Evolutionary conservation across 1,284 basidiomycete genomes (phyloP).

Genomic region (Marasmius oreades): DNA sequence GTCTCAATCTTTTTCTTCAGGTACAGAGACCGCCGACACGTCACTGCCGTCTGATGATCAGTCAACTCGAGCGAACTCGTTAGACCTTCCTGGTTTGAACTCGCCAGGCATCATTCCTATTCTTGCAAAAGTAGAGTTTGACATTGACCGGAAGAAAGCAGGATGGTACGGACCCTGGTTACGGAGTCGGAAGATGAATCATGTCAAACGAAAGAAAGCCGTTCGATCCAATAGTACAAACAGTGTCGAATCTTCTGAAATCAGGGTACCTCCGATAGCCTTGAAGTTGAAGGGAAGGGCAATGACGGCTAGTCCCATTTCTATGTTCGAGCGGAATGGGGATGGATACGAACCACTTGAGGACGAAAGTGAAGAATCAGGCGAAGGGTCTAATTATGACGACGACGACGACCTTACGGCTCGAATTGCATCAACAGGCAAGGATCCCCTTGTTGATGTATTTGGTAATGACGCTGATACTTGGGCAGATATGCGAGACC

Average conservation of each 20-base stretch:
- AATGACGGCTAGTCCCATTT: conserved; percentile 33
- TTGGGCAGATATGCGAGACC: conserved; percentile 51
- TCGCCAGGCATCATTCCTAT: conserved; percentile 70
- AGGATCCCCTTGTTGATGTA: conserved; percentile 36
- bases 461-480: conserved; percentile 58
- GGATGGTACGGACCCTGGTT: conserved; percentile 83
- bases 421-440: conserved; percentile 27
- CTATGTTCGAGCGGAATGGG: conserved; percentile 22
- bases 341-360: conserved; percentile 2
- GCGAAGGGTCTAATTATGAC: conserved; percentile 24
- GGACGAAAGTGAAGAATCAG: conserved; percentile 24
- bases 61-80: conserved; percentile 36
- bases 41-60: conserved; percentile 56
- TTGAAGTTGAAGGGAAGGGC: conserved; percentile 49
- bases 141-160: conserved; percentile 72
- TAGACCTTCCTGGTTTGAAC: conserved; percentile 63
- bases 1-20: conserved; percentile 34
- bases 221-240: conserved; percentile 22
- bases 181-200: conserved; percentile 55
- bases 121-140: conserved; percentile 85
- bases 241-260: conserved; percentile 23
- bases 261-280: conserved; percentile 37
- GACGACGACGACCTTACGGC: conserved; percentile 27
- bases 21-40: conserved; percentile 44
- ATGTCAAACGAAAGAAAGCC: conserved; percentile 51